A percentile compares a stretch with the other conserved stretches of the same genome.
Evolutionary conservation across 2,329 filamentous ascomycete genomes (phyloP).

Genomic region (Arthroderma uncinatum): DNA sequence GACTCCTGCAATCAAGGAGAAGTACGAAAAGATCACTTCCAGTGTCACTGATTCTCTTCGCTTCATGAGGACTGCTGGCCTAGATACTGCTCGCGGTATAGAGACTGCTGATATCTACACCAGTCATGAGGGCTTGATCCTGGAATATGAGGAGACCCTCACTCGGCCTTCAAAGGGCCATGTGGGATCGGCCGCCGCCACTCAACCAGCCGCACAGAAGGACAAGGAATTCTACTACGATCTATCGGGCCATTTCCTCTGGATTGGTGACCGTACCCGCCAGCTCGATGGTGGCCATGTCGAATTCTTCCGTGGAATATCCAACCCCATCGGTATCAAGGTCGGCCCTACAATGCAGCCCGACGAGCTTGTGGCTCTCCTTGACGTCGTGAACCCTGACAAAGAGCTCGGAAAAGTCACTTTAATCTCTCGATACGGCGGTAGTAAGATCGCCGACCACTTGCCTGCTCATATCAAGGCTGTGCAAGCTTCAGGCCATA

Average conservation of each 20-base stretch:
- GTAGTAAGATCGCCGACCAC: conserved; percentile 59
- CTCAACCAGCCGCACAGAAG: conserved; percentile 20
- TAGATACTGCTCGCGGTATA: conserved; percentile 70
- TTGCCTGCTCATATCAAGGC: conserved; percentile 79
- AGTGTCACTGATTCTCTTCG: conserved; percentile 83
- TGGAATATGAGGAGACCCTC: conserved; percentile 86
- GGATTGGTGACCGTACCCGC: conserved; percentile 93
- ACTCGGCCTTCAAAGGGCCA: conserved; percentile 54
- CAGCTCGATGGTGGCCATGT: conserved; percentile 90
- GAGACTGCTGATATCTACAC: conserved; percentile 93
- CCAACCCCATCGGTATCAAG: conserved; percentile 94
- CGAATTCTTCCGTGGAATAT: conserved; percentile 92
- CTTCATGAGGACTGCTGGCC: conserved; percentile 90
- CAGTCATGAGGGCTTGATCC: conserved; percentile 82
- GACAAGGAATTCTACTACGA: conserved; percentile 65
- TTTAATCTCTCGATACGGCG: conserved; percentile 89
- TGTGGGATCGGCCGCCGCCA: conserved; percentile 20
- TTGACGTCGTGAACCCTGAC: conserved; percentile 74
- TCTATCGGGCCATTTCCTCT: conserved; percentile 92
- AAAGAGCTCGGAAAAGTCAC: conserved; percentile 86
- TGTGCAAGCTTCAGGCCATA: conserved; percentile 64
- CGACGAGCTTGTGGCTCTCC: conserved; percentile 63
- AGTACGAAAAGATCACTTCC: conserved; percentile 73
- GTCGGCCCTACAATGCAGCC: conserved; percentile 76
- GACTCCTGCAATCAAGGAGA: conserved; percentile 68